Conservation (phyloP, 345 rosid species). For the Jatropha curcas region DNA sequence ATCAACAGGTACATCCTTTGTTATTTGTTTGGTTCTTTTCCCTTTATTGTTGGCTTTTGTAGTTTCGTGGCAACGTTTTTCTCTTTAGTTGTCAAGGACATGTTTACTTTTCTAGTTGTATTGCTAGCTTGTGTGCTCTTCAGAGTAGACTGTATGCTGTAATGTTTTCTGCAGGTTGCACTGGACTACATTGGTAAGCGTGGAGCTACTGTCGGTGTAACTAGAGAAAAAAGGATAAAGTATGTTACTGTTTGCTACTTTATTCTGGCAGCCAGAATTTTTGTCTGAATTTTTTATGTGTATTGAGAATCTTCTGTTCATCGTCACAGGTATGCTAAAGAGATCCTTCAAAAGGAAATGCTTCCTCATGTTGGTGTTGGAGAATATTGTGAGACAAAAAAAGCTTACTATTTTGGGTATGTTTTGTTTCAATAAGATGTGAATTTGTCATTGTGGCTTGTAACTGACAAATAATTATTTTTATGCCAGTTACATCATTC, state of each 20-base stretch:
- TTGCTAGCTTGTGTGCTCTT: not conserved
- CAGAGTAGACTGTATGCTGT: conserved; percentile 7
- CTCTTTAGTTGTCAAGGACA: not conserved
- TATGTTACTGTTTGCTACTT: conserved; percentile 44
- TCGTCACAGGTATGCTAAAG: conserved; percentile 80
- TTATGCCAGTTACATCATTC: conserved; percentile 69
- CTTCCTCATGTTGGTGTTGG: conserved; percentile 97
- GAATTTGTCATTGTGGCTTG: conserved; percentile 13
- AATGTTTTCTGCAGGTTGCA: conserved; percentile 66
- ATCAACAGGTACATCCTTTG: conserved; percentile 66
- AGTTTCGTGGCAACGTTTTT: not conserved
- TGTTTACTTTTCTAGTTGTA: not conserved
- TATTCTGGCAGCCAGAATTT: conserved; percentile 15
- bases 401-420: conserved; percentile 97
- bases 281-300: conserved; percentile 24
- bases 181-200: conserved; percentile 96
- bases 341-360: conserved; percentile 98
- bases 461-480: conserved; percentile 7
- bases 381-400: conserved; percentile 91
- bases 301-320: conserved; percentile 26
- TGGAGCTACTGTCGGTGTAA: conserved; percentile 96
- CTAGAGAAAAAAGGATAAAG: conserved; percentile 95
- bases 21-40: not conserved
- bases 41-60: not conserved
- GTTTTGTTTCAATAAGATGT: conserved; percentile 13